Evolutionary conservation across 148 eudicot species (phyloP), one percentile per base, ranked within the genome.

Genomic region (Bassia scoparia): DNA sequence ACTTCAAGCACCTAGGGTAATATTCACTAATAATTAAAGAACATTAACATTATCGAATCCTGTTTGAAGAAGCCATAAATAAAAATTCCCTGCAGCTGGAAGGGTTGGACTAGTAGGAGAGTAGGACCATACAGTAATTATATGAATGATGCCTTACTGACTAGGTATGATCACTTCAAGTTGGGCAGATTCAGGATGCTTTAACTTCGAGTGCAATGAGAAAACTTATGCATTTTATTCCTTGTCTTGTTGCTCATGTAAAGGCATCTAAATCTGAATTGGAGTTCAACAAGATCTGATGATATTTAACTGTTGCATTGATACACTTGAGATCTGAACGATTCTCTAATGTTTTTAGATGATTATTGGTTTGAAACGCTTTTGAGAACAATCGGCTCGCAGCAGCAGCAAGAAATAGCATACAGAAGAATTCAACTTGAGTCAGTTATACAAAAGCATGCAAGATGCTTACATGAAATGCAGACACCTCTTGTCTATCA

Each of bases 1-100:
- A 92, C 97, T 64, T 95, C 74, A 95, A 95, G 76, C 99, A 95
- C 72, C 99, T n/a, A n/a, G 90, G 92, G 98, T 94, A 90, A 37
- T 17, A 67, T 61, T 68, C 67, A 34, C n/a, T 41, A 38, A 37
- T 67, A 21, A 26, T 34, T 59, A 31, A 0, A 65, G 20, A 16
- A 35, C 30, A 49, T 27, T 16, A 29, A 7, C 21, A 15, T 23
- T 71, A 8, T 53, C 15, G 61, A 69, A 53, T 21, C 73, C 33
- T 43, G 70, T 61, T 17, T 61, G 16, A 14, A 1, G 16, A 60
- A 60, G 16, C 3, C 3, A 29, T 60, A 29, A 7, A 60, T 30
- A 4, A 2, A 12, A 58, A 26, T 58, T 58, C 31, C 2, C 8
- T 65, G 27, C 41, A 38, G 49, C 50, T 65, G 69, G 37, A 60